Base-by-base conservation (phyloP, 306 rosid genomes). In the Cotoneaster glaucophyllus region DNA sequence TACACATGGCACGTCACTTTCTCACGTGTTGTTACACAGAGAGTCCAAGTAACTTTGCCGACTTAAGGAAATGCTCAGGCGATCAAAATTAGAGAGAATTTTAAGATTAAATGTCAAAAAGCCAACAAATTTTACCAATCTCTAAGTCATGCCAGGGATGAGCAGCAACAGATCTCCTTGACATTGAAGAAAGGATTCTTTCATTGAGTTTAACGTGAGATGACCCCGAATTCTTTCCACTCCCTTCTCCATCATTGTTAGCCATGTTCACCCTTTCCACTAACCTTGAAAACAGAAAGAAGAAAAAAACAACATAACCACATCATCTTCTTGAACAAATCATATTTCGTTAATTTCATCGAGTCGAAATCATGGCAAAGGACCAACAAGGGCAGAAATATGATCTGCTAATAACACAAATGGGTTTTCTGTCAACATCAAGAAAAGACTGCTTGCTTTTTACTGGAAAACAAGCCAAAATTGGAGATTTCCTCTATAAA, bases 81-180 rank as follows among this genome's bases (percentile, higher is more conserved):
- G n/a, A 22, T 14, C 10, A 71, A 70, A 21, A 29, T 28, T 28
- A 71, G 52, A 71, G 53, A 52, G 64, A 61, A 26, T 2, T 17
- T 25, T 15, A 8, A 48, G n/a, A 25, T 39, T 39, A 12, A 69
- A 10, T 4, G 11, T 25, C 0, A 39, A 77, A 41, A 29, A 48
- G 67, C 59, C 57, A 41, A 18, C 34, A 61, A 18, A 39, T 13
- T 29, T 25, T 82, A 95, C 99, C 97, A 41, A 95, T 95, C 88
- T 95, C 99, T 48, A 95, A 79, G 77, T 95, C 99, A 62, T 95
- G 99, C 99, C 99, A 95, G 37, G 99, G 97, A 79, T 95, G 99
- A 82, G 98, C 98, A 69, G 98, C 98, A 76, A 92, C 78, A 67
- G 96, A 81, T 89, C 97, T 92, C 67, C 93, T 77, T 0, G 96